Evolutionary conservation across 257 asterid species (phyloP), one percentile per base, ranked within the genome.

Genomic region (Primulina huaijiensis): DNA sequence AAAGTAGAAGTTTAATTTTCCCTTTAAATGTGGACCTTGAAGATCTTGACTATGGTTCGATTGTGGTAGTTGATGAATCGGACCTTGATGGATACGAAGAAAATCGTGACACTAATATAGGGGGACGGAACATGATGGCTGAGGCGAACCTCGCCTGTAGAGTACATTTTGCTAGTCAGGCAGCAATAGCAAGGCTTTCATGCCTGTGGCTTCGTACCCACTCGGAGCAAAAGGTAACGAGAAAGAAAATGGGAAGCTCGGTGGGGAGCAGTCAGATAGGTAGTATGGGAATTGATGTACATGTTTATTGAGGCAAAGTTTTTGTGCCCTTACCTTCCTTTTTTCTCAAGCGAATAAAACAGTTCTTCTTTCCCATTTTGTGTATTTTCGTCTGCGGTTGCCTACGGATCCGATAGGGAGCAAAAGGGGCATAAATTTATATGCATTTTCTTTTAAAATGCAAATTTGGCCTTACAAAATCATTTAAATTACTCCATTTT

Each of bases 71-170:
- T 9, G 86, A 95, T 2, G 90, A 92, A 31, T 85, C 88, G 2
- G 96, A 92, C 84, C 96, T 92, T 21, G 97, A 92, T 64, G 96
- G 98, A 23, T 92, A 89, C 7, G 88, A 83, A 30, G 97, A 89
- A 76, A 77, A 65, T 62, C 69, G 20, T 0, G 87, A 75, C 55
- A 72, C 74, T 16, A 70, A 66, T 21, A n/a, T 30, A 65, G 65
- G 37, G 9, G 78, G 76, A 21, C 72, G 70, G 64, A 78, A 67
- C 29, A 66, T 29, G 70, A 38, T 75, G 72, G 69, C 73, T 16
- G 86, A 85, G 67, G 76, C 71, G 38, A 90, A 83, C 57, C 75
- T 84, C 17, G 92, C 87, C 6, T 85, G 87, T 62, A 87, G 81
- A 74, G 85, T 86, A 66, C 96, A 90, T 76, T 84, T 86, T 81